Base-by-base conservation (phyloP, 148 eudicot species). In the Diospyros lotus region DNA sequence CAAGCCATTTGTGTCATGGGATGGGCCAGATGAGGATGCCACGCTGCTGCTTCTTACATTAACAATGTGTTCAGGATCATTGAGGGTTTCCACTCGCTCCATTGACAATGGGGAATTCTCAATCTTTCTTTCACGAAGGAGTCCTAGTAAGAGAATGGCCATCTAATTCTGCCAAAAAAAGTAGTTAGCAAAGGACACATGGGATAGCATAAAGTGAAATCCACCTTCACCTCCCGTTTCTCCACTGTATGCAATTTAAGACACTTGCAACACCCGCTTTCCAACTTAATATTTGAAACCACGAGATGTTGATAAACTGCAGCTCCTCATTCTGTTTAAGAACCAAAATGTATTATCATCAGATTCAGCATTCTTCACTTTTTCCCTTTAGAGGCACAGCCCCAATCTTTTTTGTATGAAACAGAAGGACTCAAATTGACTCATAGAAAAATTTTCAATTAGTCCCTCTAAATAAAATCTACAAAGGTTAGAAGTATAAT, bases 71-170 rank as follows among this genome's bases (percentile, higher is more conserved):
- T 86, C 86, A 63, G 39, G 69, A 66, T 78, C 85, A 13, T 50
- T 82, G 61, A 70, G 83, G 82, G 75, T 79, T 65, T 82, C 86
- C 46, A 84, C 78, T 68, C 79, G 88, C 71, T 96, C 99, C 99
- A 96, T 96, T 68, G 83, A 58, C 66, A 83, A 68, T 12, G 80
- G 63, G 52, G 80, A 60, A 69, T 82, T 84, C 53, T 72, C 74
- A 40, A 69, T 45, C 76, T 76, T 81, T 54, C 50, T 86, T 86
- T 85, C 79, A 82, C 85, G 73, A 54, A 77, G 85, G 54, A 81
- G 78, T 76, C 86, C 87, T 80, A 81, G 75, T 53, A 84, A 72
- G 79, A 85, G 81, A 86, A 82, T 53, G 78, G 77, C 84, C 91
- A 92, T 90, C 78, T 76, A 89, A 82, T 28, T 28, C 28, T 28